These are phyloP conservation scores for Ogataea saltuana DNA, from an alignment of 805 yeast species.

Conservation along the genomic window DNA sequence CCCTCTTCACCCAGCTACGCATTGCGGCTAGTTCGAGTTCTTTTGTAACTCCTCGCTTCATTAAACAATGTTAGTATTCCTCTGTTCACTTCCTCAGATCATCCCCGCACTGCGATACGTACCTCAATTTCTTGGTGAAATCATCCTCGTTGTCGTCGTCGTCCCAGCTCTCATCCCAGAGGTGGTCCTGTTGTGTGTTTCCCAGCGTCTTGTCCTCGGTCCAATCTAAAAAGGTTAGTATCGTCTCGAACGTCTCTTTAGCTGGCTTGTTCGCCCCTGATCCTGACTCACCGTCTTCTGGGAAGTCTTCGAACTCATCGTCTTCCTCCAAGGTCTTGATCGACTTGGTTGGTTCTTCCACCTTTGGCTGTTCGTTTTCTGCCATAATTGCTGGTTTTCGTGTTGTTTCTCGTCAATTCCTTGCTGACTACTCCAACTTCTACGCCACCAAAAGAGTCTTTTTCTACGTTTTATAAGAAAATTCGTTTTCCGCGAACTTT, in stretches of 20 bases:
- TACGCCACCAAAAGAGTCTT: too few relatives aligned
- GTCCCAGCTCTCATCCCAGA: slow-evolving; percentile 99
- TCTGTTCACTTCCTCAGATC: not conserved
- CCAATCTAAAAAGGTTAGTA: slow-evolving; percentile 53
- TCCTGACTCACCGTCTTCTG: slow-evolving; percentile 60
- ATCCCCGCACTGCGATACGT: slow-evolving; percentile 27
- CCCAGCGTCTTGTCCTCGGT: slow-evolving; percentile 54
- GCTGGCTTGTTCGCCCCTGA: not conserved
- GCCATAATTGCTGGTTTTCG: slow-evolving; percentile 12
- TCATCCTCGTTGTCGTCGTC: slow-evolving; percentile 93
- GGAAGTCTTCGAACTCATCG: slow-evolving; percentile 97
- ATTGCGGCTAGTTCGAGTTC: slow-evolving; percentile 5
- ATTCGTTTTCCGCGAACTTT: too few relatives aligned
- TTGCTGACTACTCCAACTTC: too few relatives aligned
- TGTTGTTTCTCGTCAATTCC: too few relatives aligned
- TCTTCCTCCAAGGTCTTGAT: slow-evolving; percentile 88
- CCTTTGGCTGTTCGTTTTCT: slow-evolving; percentile 14
- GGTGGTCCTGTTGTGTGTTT: slow-evolving; percentile 53
- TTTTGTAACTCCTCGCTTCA: slow-evolving; percentile 14
- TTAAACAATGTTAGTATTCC: slow-evolving; percentile 2
- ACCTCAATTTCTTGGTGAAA: slow-evolving; percentile 72
- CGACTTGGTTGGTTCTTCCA: slow-evolving; percentile 25
- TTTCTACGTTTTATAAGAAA: too few relatives aligned
- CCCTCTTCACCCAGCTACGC: not conserved
- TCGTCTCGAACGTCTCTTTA: not conserved